These are phyloP conservation scores for Fragaria iinumae DNA, from an alignment of 306 rosid species.

Conservation along the genomic window DNA sequence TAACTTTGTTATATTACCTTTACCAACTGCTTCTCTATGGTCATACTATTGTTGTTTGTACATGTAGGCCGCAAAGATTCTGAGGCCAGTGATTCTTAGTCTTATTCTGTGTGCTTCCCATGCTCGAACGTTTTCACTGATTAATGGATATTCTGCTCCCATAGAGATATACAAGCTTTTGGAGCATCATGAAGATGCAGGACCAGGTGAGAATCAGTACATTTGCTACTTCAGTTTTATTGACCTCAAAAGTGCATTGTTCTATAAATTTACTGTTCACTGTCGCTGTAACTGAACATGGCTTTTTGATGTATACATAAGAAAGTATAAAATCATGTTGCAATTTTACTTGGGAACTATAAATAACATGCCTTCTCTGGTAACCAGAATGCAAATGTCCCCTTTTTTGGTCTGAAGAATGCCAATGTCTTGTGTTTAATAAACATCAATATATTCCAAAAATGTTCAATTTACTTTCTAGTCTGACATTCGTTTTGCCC, in stretches of 20 bases:
- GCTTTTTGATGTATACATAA: background rate
- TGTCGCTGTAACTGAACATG: background rate
- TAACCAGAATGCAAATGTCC: background rate
- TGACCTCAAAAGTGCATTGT: conserved; percentile 9
- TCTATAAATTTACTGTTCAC: background rate
- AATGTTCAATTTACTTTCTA: background rate
- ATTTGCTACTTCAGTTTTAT: background rate
- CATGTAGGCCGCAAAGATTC: conserved; percentile 65
- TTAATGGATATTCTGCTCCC: conserved; percentile 92
- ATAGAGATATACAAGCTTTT: conserved; percentile 83
- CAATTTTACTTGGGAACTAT: background rate
- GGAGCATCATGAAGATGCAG: conserved; percentile 73
- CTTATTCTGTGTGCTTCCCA: conserved; percentile 80
- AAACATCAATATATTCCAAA: background rate
- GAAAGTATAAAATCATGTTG: background rate
- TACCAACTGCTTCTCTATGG: background rate
- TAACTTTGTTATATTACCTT: conserved; percentile 12
- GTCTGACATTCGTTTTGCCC: background rate
- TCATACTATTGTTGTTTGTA: conserved; percentile 19
- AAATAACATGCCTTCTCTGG: background rate
- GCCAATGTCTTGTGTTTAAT: background rate
- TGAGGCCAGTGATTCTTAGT: conserved; percentile 78
- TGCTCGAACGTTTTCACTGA: conserved; percentile 94
- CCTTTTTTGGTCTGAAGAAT: background rate
- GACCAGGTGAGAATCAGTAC: conserved; percentile 48